Base-by-base conservation (phyloP, 306 rosid genomes). In the Biancaea sappan region DNA sequence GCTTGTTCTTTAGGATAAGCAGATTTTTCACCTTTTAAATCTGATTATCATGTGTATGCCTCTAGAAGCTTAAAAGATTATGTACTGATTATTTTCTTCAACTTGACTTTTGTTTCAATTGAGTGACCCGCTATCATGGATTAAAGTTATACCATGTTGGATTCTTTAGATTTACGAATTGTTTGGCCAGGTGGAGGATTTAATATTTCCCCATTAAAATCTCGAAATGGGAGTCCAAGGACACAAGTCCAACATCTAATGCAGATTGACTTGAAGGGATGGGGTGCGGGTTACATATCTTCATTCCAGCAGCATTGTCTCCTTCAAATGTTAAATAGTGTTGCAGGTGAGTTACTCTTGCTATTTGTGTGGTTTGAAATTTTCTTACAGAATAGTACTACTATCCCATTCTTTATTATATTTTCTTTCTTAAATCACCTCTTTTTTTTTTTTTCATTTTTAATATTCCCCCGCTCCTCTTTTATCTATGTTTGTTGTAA, bases 271-370 rank as follows among this genome's bases (percentile, higher is more conserved):
- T 81, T 94, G 76, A 94, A 94, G 86, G 99, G 99, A 63, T 94
- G 99, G 99, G 99, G 95, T 65, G 97, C 81, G 68, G 96, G 99
- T 78, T 94, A 94, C 73, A 16, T 88, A 10, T 77, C 97, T 71
- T 90, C 96, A 51, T 94, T 92, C 83, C 99, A 92, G 91, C 99
- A 92, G 84, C 91, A 94, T 87, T 94, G 99, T 84, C 93, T 94
- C 57, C 96, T 92, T 62, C 99, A 94, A 83, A 83, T 94, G 86
- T 78, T 94, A 84, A 94, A 94, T 83, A 90, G 97, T 82, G 97
- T 94, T 73, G 96, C 99, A 73, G 99, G 99, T 94, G 74, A 89
- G 86, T 75, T 54, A 8, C 19, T 77, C 57, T 76, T 74, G 38
- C 67, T 61, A 6, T 60, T 29, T 29, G 37, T 19, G 57, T 24